Conservation (phyloP, 2,329 filamentous ascomycete genomes). For the Westerdykella sp. region DNA sequence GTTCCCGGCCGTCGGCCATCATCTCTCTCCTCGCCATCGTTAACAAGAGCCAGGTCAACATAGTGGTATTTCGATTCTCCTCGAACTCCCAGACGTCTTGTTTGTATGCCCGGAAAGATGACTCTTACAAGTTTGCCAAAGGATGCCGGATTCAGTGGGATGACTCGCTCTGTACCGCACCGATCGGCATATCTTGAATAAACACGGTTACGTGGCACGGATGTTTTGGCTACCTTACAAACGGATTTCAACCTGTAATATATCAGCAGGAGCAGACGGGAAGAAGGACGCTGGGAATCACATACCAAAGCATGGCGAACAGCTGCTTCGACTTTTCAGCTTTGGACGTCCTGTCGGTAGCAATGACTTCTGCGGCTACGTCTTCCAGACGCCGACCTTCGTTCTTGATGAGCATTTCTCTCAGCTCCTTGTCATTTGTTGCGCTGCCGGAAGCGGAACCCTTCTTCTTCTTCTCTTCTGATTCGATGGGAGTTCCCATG, state of each 20-base stretch:
- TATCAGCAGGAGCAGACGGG: constrained; percentile 26
- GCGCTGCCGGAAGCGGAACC: constrained; percentile 61
- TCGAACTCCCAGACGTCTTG: constrained; percentile 80
- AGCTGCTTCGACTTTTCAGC: constrained; percentile 79
- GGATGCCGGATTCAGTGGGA: constrained; percentile 90
- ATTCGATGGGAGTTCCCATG: constrained; percentile 23
- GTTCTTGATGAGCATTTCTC: constrained; percentile 66
- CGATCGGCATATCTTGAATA: constrained; percentile 93
- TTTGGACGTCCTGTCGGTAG: constrained; percentile 72
- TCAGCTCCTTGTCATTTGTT: constrained; percentile 75
- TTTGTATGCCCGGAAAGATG: constrained; percentile 92
- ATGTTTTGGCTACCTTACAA: constrained; percentile 69
- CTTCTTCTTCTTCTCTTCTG: constrained; percentile 48
- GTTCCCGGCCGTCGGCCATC: constrained; percentile 17
- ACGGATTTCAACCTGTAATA: constrained; percentile 61
- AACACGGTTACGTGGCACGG: constrained; percentile 85
- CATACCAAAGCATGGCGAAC: constrained; percentile 83
- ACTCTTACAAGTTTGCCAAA: constrained; percentile 97
- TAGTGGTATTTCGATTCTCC: constrained; percentile 99
- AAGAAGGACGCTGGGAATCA: background rate
- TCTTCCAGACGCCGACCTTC: constrained; percentile 62
- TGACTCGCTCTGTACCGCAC: constrained; percentile 88
- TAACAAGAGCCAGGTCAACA: constrained; percentile 48
- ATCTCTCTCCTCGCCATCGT: constrained; percentile 36
- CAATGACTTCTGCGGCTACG: constrained; percentile 68